Base-by-base conservation (phyloP, 176 grass and related monocot species). In the Carex scoparia region DNA sequence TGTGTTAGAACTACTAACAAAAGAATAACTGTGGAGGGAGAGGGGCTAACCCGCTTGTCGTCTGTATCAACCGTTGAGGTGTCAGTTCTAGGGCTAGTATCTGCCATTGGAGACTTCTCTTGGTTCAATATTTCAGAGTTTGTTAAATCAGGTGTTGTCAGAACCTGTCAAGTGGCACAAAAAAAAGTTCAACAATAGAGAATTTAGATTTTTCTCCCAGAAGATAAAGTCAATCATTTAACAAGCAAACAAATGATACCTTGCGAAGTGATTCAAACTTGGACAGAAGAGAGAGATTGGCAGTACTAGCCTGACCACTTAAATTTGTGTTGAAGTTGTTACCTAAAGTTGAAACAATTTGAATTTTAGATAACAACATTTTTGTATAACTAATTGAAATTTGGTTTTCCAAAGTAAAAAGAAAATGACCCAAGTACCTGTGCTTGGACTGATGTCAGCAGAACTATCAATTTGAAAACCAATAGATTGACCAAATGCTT, bases 1-100 rank as follows among this genome's bases (percentile, higher is more conserved):
- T 56, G 28, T 16, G 53, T 58, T 72, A 44, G 38, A 72, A 57
- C 2, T 6, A 30, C 28, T 57, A 18, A 15, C 5, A 44, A 56
- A 57, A 32, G 30, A 57, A 15, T 57, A 79, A 53, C 74, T 58
- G 28, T 35, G 74, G 53, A 54, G 14, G 11, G 6, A 7, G 6
- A 63, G 12, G 28, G 49, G 30, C 72, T 78, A 65, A 64, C 48
- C 27, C 81, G 27, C 49, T 83, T 83, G 59, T 98, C 95, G 49
- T 98, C 93, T 28, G 89, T 82, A 81, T 98, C 95, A 86, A 94
- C 95, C 67, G 95, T 93, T 48, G 95, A 98, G 51, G 93, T 98
- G 73, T 98, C 95, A 83, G 93, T 95, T 83, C 88, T 90, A 79
- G 95, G 95, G 75, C 95, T 98, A 60, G 49, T 82, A 89, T 98